phyloP scores from a whole-genome alignment of 73 alveolate species.

The Diophrys sp. region DNA sequence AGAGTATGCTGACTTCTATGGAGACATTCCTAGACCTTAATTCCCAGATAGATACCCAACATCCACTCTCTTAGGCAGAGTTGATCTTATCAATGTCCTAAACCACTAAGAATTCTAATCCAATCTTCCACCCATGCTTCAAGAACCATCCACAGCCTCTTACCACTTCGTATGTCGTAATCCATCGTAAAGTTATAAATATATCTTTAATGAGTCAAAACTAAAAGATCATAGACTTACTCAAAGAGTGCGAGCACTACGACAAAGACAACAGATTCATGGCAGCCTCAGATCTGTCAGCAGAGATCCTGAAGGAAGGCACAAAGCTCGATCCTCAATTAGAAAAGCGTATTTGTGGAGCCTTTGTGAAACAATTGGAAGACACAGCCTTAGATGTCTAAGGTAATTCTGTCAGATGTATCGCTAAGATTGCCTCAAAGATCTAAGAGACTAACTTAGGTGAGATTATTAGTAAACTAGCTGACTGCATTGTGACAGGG shows the following conservation, averaged over 20 bases:
- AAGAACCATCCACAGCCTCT: slow-evolving; percentile 67
- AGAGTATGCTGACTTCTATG: slow-evolving; percentile 49
- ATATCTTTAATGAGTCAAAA: no score
- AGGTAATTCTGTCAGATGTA: slow-evolving; percentile 78
- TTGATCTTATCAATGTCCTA: slow-evolving; percentile 70
- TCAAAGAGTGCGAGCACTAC: slow-evolving; percentile 70
- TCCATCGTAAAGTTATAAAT: no score
- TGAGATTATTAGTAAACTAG: slow-evolving; percentile 59
- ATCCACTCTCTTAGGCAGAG: slow-evolving; percentile 69
- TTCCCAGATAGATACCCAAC: slow-evolving; percentile 82
- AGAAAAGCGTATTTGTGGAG: slow-evolving; percentile 59
- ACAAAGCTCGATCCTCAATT: slow-evolving; percentile 48
- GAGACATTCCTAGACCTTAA: slow-evolving; percentile 41
- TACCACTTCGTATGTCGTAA: slow-evolving; percentile 66
- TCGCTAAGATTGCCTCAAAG: slow-evolving; percentile 58
- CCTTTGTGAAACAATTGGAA: slow-evolving; percentile 71
- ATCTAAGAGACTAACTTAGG: slow-evolving; percentile 66
- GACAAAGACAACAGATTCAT: slow-evolving; percentile 78
- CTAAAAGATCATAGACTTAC: slow-evolving; percentile 47
- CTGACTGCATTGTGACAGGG: slow-evolving; percentile 58
- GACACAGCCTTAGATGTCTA: no score
- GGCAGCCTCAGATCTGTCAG: slow-evolving; percentile 79
- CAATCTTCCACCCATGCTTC: slow-evolving; percentile 34
- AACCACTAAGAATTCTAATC: slow-evolving; percentile 59
- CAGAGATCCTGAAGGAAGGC: slow-evolving; percentile 45